Percentiles rank a stretch among this genome's conserved stretches.
These are phyloP conservation scores for Colletotrichum orbiculare DNA, from an alignment of 2,329 filamentous ascomycete species.

Conservation along the genomic window DNA sequence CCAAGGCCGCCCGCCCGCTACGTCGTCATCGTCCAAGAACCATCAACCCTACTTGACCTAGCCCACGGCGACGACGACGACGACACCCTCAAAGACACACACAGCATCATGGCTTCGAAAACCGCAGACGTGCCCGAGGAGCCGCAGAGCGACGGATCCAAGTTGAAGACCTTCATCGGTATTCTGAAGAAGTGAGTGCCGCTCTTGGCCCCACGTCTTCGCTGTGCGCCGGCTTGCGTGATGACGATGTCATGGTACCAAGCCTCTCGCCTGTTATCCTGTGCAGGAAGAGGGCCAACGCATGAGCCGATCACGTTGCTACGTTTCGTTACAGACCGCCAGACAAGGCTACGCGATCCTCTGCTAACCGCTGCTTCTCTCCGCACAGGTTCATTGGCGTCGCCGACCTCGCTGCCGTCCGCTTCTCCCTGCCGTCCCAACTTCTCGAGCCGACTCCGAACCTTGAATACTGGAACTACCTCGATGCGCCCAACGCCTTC, in stretches of 20 bases:
- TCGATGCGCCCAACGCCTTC: conserved; percentile 94
- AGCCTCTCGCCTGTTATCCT: too few species aligned
- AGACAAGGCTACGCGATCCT: not conserved
- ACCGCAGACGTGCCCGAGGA: conserved; percentile 54
- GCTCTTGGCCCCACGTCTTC: conserved; percentile 20
- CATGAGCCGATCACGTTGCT: not conserved
- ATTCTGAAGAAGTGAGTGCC: conserved; percentile 84
- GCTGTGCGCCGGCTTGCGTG: conserved; percentile 6
- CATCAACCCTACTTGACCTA: not conserved
- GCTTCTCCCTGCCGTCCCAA: conserved; percentile 95
- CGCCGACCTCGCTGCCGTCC: conserved; percentile 91
- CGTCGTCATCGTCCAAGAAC: conserved; percentile 29
- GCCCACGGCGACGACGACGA: not conserved
- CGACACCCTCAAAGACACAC: conserved; percentile 12
- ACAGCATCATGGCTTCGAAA: conserved; percentile 50
- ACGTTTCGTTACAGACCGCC: too few species aligned
- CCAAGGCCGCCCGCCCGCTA: not conserved
- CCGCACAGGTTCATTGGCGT: conserved; percentile 88
- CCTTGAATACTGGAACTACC: conserved; percentile 98
- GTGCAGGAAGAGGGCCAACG: not conserved
- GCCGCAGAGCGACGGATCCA: conserved; percentile 80
- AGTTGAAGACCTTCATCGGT: conserved; percentile 87
- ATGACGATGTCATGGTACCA: too few species aligned
- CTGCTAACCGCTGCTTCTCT: conserved; percentile 27
- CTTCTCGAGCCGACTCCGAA: conserved; percentile 96